These are phyloP conservation scores for Coemansia sp. DNA, from an alignment of 192 early-diverging fungal genomes.

Conservation along the genomic window DNA sequence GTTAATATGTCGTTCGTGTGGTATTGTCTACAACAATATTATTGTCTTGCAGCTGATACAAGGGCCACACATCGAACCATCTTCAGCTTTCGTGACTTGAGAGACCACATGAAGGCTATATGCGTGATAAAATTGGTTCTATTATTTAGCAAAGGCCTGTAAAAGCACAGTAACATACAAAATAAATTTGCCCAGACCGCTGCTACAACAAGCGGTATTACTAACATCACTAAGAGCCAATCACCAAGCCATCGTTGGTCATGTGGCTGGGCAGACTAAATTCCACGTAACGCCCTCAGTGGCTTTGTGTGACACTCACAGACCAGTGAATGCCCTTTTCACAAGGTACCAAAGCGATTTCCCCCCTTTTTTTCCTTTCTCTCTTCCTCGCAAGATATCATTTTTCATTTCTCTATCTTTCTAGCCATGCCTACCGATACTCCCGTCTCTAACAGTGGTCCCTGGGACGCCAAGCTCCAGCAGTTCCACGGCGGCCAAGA, in stretches of 20 bases:
- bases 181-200: not conserved
- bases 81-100: not conserved
- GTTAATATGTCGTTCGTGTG: not conserved
- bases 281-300: constrained; percentile 6
- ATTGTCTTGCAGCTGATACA: not conserved
- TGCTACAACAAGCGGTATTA: not conserved
- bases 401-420: constrained; percentile 1
- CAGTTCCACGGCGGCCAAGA: constrained; percentile 89
- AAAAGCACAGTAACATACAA: not conserved
- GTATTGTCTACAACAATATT: not conserved
- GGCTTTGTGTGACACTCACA: not conserved
- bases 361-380: not conserved
- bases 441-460: constrained; percentile 23
- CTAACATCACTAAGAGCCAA: not conserved
- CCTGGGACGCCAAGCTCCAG: constrained; percentile 87
- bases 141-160: not conserved
- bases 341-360: not conserved
- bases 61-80: not conserved
- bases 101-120: not conserved
- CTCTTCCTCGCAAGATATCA: not conserved
- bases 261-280: constrained; percentile 4
- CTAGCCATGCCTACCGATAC: constrained; percentile 15
- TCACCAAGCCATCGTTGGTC: not conserved
- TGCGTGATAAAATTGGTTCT: not conserved
- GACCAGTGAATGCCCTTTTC: not conserved